Base-by-base conservation (phyloP, 176 grass and related monocot species). In the Rhynchospora tenuis region DNA sequence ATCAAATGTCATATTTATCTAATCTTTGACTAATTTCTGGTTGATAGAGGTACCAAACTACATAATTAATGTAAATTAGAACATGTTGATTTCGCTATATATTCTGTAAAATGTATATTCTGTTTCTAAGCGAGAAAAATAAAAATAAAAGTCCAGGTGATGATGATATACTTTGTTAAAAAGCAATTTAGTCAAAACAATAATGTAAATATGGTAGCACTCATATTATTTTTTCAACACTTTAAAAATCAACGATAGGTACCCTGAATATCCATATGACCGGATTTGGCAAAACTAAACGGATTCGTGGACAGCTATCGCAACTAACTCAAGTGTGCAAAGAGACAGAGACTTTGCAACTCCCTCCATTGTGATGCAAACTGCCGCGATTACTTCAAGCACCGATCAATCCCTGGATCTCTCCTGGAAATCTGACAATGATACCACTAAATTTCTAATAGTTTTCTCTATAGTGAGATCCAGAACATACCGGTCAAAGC, bases 371-470 rank as follows among this genome's bases (percentile, higher is more conserved):
- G 51, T 79, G 7, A 6, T 79, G 48, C 50, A 79, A 17, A 91
- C 83, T 73, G 72, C 63, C 19, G 84, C 83, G 20, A 50, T 62
- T 23, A 59, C 74, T 55, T 79, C 20, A 29, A 79, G 4, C 16
- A 16, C 23, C 17, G 20, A 7, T 2, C 14, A 57, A 11, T 15
- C 47, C 27, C n/a, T 80, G n/a, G 20, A 16, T 24, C 2, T 80
- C 0, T 19, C 22, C 29, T 80, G 77, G 77, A 58, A 0, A 2
- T 4, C 33, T 38, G 33, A 38, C 10, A 26, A 4, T 17, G 23
- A 42, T 2, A 16, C 33, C 38, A 70, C 12, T 16, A 3, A 12
- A 59, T 62, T 20, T 59, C 45, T 23, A 5, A 19, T 59, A 38
- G 5, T 80, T n/a, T 80, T 62, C 77, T 62, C 77, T 5, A 6